These are phyloP conservation scores for Salvia sclarea DNA, from an alignment of 305 asterid genomes.

Conservation along the genomic window DNA sequence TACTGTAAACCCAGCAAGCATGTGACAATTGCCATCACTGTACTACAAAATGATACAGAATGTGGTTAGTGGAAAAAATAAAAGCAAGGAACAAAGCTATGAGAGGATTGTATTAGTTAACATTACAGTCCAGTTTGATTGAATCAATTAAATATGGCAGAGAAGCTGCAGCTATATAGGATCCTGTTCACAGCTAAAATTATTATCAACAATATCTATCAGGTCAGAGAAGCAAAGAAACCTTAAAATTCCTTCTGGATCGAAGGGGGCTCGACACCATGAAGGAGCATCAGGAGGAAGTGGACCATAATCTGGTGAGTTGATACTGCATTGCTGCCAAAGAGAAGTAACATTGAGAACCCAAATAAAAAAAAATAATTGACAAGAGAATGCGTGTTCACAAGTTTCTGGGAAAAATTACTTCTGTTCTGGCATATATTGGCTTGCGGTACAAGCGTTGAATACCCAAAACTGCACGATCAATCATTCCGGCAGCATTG, in stretches of 20 bases:
- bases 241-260: constrained; percentile 81
- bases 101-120: not conserved
- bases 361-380: constrained; percentile 4
- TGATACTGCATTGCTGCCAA: constrained; percentile 65
- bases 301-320: constrained; percentile 77
- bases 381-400: not conserved
- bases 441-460: constrained; percentile 63
- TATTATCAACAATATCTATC: not conserved
- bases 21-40: constrained; percentile 65
- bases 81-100: not conserved
- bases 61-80: constrained; percentile 28
- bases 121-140: not conserved
- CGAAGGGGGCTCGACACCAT: constrained; percentile 78
- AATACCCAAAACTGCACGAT: constrained; percentile 60
- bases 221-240: constrained; percentile 33
- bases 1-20: constrained; percentile 67
- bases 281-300: constrained; percentile 70
- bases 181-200: not conserved
- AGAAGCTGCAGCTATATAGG: not conserved
- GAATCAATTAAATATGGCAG: not conserved
- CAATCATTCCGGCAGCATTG: constrained; percentile 75
- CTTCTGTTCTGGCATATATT: constrained; percentile 64
- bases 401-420: constrained; percentile 19
- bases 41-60: constrained; percentile 46
- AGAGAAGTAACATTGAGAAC: constrained; percentile 24